Percentiles rank a stretch among this genome's conserved stretches.
Conservation (phyloP, 2,329 filamentous ascomycete genomes). For the Hypoxylon sp. region DNA sequence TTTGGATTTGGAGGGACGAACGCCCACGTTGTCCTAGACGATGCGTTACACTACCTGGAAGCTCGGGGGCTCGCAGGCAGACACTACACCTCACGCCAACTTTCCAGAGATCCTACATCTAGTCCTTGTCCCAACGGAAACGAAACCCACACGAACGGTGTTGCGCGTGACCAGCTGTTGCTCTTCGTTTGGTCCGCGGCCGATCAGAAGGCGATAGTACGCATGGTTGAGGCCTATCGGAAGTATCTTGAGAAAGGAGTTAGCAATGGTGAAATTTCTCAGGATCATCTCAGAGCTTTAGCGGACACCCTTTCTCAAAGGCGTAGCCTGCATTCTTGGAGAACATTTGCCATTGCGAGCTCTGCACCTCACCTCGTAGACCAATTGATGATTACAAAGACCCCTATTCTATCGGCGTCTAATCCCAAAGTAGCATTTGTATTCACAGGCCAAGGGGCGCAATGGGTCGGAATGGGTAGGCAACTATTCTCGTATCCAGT, state of each 20-base stretch:
- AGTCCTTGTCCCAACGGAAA: neutral
- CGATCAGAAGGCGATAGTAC: too few relatives aligned
- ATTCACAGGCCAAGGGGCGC: conserved; percentile 53
- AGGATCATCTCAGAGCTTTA: too few relatives aligned
- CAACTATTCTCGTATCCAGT: conserved; percentile 48
- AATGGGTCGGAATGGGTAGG: conserved; percentile 49
- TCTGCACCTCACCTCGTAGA: neutral
- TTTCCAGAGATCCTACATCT: neutral
- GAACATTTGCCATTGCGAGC: neutral
- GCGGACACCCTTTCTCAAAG: too few relatives aligned
- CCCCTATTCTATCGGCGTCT: neutral
- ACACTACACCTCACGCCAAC: conserved; percentile 27
- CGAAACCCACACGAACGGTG: too few relatives aligned
- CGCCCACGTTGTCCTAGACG: conserved; percentile 47
- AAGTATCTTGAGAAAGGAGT: too few relatives aligned
- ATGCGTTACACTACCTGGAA: conserved; percentile 44
- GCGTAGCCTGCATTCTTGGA: too few relatives aligned
- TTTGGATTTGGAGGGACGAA: conserved; percentile 50
- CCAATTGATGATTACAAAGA: neutral
- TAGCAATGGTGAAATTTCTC: too few relatives aligned
- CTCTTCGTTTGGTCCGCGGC: too few relatives aligned
- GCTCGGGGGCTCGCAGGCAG: conserved; percentile 27
- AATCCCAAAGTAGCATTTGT: conserved; percentile 46
- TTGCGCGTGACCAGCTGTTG: too few relatives aligned
- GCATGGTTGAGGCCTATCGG: too few relatives aligned